Conservation (phyloP, 2,329 filamentous ascomycete genomes). For the Penicillium psychrosexuale region DNA sequence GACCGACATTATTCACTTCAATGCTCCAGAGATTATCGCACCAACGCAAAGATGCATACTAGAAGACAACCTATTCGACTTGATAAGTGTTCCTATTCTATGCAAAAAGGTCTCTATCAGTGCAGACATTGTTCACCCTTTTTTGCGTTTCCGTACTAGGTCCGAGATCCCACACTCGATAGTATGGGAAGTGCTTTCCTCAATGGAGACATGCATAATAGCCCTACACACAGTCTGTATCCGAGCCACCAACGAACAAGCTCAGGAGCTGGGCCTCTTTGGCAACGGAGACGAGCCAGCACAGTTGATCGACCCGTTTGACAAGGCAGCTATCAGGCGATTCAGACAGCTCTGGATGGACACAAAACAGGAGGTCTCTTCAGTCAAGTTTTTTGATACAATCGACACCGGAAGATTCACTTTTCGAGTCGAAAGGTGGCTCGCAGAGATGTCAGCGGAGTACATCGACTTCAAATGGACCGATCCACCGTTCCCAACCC, state of each 20-base stretch:
- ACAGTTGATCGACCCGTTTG: neutral
- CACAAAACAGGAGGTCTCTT: neutral
- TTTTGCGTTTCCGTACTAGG: neutral
- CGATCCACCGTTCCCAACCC: neutral
- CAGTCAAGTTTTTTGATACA: neutral
- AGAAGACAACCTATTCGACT: neutral
- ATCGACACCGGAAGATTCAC: neutral
- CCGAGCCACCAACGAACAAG: neutral
- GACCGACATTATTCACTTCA: conserved; percentile 2
- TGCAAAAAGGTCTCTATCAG: conserved; percentile 1
- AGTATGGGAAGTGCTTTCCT: neutral
- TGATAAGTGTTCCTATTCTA: neutral
- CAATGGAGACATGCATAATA: neutral
- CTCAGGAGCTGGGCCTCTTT: neutral
- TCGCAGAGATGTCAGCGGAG: neutral
- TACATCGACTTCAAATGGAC: neutral
- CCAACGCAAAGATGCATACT: neutral
- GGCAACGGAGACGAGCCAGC: neutral
- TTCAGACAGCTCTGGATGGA: neutral
- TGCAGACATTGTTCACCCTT: conserved; percentile 2
- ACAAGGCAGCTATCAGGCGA: neutral
- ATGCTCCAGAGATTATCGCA: neutral
- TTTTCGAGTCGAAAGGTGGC: neutral
- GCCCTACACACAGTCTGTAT: neutral
- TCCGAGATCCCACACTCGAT: neutral